Percentiles rank a stretch among this genome's conserved stretches.
Evolutionary conservation across 257 asterid species (phyloP).

Genomic region (Fraxinus cuspidata): DNA sequence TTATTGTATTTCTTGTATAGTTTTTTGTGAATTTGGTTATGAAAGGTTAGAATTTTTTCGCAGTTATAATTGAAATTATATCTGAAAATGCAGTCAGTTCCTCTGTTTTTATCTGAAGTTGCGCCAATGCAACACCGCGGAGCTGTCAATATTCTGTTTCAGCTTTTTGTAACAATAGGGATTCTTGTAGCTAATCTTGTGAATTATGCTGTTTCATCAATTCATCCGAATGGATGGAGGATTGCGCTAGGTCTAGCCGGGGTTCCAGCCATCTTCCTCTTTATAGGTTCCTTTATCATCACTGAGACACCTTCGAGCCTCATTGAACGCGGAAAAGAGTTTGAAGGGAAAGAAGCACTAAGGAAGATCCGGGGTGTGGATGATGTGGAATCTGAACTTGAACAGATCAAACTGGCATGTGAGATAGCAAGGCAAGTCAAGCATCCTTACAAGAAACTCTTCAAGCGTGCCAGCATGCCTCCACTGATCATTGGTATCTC

Average conservation of each 20-base stretch:
- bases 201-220: conserved; percentile 3
- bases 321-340: conserved; percentile 20
- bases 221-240: conserved; percentile 27
- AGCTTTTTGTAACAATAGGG: conserved; percentile 29
- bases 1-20: too few species aligned
- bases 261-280: conserved; percentile 17
- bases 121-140: conserved; percentile 25
- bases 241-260: conserved; percentile 19
- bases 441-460: conserved; percentile 12
- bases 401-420: neutral
- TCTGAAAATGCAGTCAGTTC: conserved; percentile 24
- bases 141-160: conserved; percentile 24
- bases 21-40: too few species aligned
- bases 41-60: too few species aligned
- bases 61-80: too few species aligned
- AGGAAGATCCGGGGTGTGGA: conserved; percentile 24
- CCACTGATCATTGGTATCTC: conserved; percentile 12
- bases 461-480: conserved; percentile 14
- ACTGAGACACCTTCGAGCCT: conserved; percentile 30
- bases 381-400: conserved; percentile 12
- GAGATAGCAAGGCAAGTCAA: neutral
- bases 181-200: conserved; percentile 21
- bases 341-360: conserved; percentile 5
- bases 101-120: conserved; percentile 26
- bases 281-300: conserved; percentile 5